Base-by-base conservation (phyloP, 1,284 basidiomycete genomes). In the Malassezia pachydermatis region DNA sequence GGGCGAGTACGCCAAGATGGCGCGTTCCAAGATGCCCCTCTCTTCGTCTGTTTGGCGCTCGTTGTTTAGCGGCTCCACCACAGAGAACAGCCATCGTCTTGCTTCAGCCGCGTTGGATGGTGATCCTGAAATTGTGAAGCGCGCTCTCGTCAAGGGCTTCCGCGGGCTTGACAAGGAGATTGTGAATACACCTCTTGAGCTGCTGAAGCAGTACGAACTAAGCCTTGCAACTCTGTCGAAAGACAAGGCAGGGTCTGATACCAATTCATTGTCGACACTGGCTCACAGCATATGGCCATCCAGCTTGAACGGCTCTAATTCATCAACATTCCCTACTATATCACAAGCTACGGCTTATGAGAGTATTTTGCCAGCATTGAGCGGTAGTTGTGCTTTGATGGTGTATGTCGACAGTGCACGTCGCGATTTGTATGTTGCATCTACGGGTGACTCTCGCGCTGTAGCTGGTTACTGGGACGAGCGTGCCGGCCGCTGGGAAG, bases 401-500 rank as follows among this genome's bases (percentile, higher is more conserved):
- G 64, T 68, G 13, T 71, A 71, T 53, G 60, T 71, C 34, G 68
- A 71, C 37, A 59, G 56, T 17, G 65, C 60, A 5, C 57, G 68
- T 22, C 60, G 65, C 23, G 67, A 70, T 28, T 49, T 71, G n/a
- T 71, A 71, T 37, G 65, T 71, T 20, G 92, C 94, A 2, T 84
- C 84, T 59, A 84, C 89, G 5, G 94, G 94, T 2, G 94, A 99
- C 71, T 86, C 86, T 63, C 81, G 94, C 36, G 94, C 94, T 9
- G 87, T 99, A 2, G 90, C 92, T 11, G 94, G 94, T 23, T 80
- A 88, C 51, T 92, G 87, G 84, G 62, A 70, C 41, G 58, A 60
- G 36, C 56, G 60, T 11, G 73, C 60, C 0, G 60, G 69, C 27
- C 75, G 75, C 51, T 96, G 90, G 90, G 79, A 82, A 45, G 84